Conservation (phyloP, 2,329 filamentous ascomycete genomes). For the Cercospora canescens region DNA sequence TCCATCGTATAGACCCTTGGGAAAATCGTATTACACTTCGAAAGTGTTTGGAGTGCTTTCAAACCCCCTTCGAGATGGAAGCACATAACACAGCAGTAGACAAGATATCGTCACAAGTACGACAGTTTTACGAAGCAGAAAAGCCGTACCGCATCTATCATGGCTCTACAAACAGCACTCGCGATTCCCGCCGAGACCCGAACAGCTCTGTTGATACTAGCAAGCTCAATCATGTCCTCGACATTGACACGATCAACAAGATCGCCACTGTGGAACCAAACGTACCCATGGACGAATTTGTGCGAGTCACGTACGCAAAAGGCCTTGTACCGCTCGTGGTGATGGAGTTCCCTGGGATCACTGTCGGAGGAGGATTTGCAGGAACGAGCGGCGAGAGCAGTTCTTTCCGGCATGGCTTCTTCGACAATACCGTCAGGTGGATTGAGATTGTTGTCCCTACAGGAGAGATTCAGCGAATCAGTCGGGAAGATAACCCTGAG, state of each 20-base stretch:
- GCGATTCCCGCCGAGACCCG: slow-evolving; percentile 36
- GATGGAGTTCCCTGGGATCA: slow-evolving; percentile 70
- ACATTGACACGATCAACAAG: slow-evolving; percentile 43
- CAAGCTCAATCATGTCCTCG: slow-evolving; percentile 48
- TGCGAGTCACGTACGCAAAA: slow-evolving; percentile 56
- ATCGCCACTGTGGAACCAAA: slow-evolving; percentile 65
- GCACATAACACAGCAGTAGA: slow-evolving; percentile 9
- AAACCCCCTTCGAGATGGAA: slow-evolving; percentile 1
- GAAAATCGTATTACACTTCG: background rate
- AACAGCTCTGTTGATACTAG: slow-evolving; percentile 50
- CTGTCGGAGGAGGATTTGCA: slow-evolving; percentile 65
- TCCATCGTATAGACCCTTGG: background rate
- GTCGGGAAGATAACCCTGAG: slow-evolving; percentile 56
- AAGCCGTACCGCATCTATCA: slow-evolving; percentile 57
- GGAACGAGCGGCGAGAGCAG: slow-evolving; percentile 68
- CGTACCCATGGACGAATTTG: slow-evolving; percentile 66
- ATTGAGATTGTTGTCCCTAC: slow-evolving; percentile 66
- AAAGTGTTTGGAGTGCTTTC: background rate
- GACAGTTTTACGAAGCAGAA: slow-evolving; percentile 45
- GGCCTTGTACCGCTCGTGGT: slow-evolving; percentile 64
- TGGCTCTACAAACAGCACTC: slow-evolving; percentile 57
- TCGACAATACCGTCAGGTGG: slow-evolving; percentile 62
- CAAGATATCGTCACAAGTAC: slow-evolving; percentile 9
- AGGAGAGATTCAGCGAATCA: slow-evolving; percentile 44
- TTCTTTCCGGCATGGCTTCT: slow-evolving; percentile 66